phyloP scores from a whole-genome alignment of 805 yeast species.

The Wickerhamiella siamensis region DNA sequence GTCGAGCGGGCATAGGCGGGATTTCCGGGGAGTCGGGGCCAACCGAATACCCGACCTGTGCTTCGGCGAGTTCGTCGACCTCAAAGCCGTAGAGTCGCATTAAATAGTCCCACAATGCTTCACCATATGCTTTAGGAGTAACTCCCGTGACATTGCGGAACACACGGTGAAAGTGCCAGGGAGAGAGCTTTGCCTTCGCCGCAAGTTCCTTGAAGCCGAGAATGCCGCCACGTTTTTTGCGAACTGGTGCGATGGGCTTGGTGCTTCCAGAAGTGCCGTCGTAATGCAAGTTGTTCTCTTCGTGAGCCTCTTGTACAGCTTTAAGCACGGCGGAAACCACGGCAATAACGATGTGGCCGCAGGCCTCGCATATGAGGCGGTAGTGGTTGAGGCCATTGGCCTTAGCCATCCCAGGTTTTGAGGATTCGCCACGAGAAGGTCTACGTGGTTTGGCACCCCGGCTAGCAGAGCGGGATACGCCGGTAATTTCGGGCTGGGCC shows the following conservation, averaged over 20 bases:
- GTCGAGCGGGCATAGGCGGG: not conserved
- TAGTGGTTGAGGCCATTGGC: conserved; percentile 1
- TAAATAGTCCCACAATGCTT: conserved; percentile 41
- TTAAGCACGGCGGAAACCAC: conserved; percentile 38
- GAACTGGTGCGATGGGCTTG: conserved; percentile 18
- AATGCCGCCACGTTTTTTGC: conserved; percentile 27
- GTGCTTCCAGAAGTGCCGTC: conserved; percentile 1
- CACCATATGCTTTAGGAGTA: conserved; percentile 83
- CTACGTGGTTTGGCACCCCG: not conserved
- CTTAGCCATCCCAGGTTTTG: not conserved
- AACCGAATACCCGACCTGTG: conserved; percentile 2
- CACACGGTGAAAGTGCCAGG: conserved; percentile 90
- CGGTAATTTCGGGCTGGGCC: not conserved
- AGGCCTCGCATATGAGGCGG: conserved; percentile 58
- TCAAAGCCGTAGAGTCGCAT: conserved; percentile 18
- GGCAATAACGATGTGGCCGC: conserved; percentile 70
- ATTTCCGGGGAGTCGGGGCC: not conserved
- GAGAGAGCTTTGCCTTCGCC: conserved; percentile 63
- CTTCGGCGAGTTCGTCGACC: conserved; percentile 12
- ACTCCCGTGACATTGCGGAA: conserved; percentile 75
- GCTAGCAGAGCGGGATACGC: not conserved
- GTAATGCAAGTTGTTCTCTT: conserved; percentile 12
- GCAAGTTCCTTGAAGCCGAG: conserved; percentile 70
- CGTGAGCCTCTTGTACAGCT: conserved; percentile 19
- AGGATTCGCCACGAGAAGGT: not conserved